Evolutionary conservation across 23 red algal species (phyloP), one percentile per base, ranked within the genome.

Genomic region (Agarophyton chilense): DNA sequence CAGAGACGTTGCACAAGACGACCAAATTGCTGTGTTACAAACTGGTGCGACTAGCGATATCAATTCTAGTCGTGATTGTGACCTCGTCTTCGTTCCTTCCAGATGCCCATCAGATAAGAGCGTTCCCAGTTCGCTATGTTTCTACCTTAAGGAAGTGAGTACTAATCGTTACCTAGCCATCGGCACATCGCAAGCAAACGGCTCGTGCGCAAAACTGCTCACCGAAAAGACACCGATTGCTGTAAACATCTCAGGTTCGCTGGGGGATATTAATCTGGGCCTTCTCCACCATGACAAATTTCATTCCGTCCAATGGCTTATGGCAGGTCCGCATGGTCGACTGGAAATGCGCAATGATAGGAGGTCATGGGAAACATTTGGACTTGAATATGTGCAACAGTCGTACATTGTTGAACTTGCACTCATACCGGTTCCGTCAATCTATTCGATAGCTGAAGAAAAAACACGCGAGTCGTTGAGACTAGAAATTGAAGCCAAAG

Each of bases 331-430:
- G 19, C 38, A 61, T 9, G 91, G 91, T 12, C 66, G 53, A 29
- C 52, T 94, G 34, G 91, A 94, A 79, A 52, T 86, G 66, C 91
- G 91, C 29, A 47, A 33, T 13, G 21, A 78, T 26, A 31, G 39
- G n/a, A 21, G 75, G n/a, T 26, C 53, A 36, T 94, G 91, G 91
- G 91, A 94, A 66, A 52, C 73, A 10, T 94, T 85, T 42, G 63
- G 49, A 12, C 4, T 94, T 52, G 81, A 94, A 39, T 80, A 86
- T 79, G 81, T 86, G 12, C 60, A 72, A 78, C 91, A 94, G 39
- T 94, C 91, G 17, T 77, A 74, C 9, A 65, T 25, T 28, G 78
- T 71, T 21, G 82, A 33, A 33, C 36, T 86, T 62, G 51, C 49
- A 17, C 52, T 77, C 41, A 31, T 86, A 42, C 41, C 82, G 26